Evolutionary conservation across 257 asterid species (phyloP), one percentile per base, ranked within the genome.

Genomic region (Phtheirospermum japonicum): DNA sequence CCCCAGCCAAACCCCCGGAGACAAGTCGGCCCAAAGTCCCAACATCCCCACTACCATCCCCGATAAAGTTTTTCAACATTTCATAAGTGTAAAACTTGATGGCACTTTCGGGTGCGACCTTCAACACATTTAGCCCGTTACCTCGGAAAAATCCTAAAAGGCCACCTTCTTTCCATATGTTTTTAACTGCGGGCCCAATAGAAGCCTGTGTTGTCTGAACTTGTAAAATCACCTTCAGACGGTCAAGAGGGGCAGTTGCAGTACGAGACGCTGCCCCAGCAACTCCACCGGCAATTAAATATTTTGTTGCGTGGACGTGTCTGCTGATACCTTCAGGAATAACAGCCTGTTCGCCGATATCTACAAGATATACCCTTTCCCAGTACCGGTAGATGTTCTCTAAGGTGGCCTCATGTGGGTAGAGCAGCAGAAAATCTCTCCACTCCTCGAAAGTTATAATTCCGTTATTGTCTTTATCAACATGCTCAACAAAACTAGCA

Each of bases 81-180:
- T 93, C 99, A 0, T 90, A 93, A 9, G 90, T 65, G 69, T 93
- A 93, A 67, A 93, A 90, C 79, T 85, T 90, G 71, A 90, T 90
- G 60, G 99, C 99, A 74, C 99, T 93, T 76, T 93, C 99, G 18
- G 99, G 99, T 54, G 97, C 95, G 73, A 93, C 99, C 76, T 93
- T 93, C 70, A 93, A 50, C 30, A 89, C 95, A 56, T 93, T 93
- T 70, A 93, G 37, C 48, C 99, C 99, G 45, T 93, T 93, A 39
- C 99, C 99, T 42, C 99, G 71, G 52, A 93, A 93, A 69, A 90
- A 93, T 6, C 90, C 94, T 61, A 75, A 68, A 54, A 77, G 50
- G 0, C 88, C 82, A 63, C 96, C 95, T 12, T 93, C 96, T 13
- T 66, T 81, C 96, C 88, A 87, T 64, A 93, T 78, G 33, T 37